Conservation (phyloP, 331 rosid genomes). For the Arachis monticola region DNA sequence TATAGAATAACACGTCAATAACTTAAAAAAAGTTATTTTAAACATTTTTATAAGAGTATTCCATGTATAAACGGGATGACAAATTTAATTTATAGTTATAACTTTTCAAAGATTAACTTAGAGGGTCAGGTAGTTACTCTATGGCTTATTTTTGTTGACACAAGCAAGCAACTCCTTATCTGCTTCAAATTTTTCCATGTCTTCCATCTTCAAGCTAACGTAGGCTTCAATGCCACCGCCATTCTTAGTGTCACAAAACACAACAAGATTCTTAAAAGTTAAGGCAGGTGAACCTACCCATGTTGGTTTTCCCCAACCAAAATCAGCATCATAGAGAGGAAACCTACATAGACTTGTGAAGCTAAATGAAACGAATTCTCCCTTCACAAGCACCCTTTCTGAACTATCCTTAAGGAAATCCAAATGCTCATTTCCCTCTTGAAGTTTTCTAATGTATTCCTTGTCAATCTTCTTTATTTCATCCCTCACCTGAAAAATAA, state of each 20-base stretch:
- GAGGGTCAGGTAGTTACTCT: too few species aligned
- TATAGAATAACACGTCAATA: too few species aligned
- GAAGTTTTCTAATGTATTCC: constrained; percentile 36
- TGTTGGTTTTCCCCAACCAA: constrained; percentile 61
- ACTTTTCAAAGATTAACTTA: too few species aligned
- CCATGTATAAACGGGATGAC: too few species aligned
- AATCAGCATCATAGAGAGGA: constrained; percentile 67
- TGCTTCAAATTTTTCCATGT: constrained; percentile 53
- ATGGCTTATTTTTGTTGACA: constrained; percentile 4
- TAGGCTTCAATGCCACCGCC: constrained; percentile 55
- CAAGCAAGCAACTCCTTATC: constrained; percentile 45
- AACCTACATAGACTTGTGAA: constrained; percentile 63
- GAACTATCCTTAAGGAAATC: constrained; percentile 30
- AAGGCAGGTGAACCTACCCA: constrained; percentile 58
- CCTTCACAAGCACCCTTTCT: constrained; percentile 19
- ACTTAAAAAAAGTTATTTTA: too few species aligned
- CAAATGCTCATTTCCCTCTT: constrained; percentile 29
- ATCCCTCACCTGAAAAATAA: constrained; percentile 33
- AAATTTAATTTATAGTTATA: too few species aligned
- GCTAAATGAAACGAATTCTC: constrained; percentile 35
- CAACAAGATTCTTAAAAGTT: constrained; percentile 47
- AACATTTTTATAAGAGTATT: too few species aligned
- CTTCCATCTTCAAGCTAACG: constrained; percentile 47
- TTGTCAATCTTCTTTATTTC: constrained; percentile 44
- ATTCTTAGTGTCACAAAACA: constrained; percentile 45